A percentile compares a stretch with the other conserved stretches of the same genome.
Conservation (phyloP, 2,329 filamentous ascomycete species). For the Penicillium sp. region DNA sequence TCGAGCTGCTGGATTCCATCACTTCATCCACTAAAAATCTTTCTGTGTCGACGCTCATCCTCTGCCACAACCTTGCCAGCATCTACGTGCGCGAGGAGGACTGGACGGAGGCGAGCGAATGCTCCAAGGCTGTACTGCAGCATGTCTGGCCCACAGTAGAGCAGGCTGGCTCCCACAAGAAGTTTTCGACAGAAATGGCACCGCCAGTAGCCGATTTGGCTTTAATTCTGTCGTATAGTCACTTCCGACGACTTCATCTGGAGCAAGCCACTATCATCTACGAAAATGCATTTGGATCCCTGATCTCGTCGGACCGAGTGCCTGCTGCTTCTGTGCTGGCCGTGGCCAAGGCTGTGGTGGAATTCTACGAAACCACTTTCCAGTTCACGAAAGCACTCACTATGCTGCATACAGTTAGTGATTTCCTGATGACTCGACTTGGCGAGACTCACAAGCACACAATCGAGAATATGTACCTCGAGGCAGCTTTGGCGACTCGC, state of each 20-base stretch:
- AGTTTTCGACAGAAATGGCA: constrained; percentile 28
- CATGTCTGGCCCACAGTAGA: constrained; percentile 32
- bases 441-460: constrained; percentile 41
- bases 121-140: constrained; percentile 27
- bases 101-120: constrained; percentile 28
- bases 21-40: constrained; percentile 23
- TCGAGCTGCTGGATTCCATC: constrained; percentile 31
- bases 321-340: constrained; percentile 29
- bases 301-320: constrained; percentile 29
- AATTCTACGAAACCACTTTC: constrained; percentile 36
- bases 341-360: constrained; percentile 33
- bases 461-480: constrained; percentile 45
- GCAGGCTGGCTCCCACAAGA: constrained; percentile 25
- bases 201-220: constrained; percentile 30
- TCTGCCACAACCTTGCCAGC: constrained; percentile 30
- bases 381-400: constrained; percentile 31
- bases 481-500: constrained; percentile 45
- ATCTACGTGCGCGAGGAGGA: constrained; percentile 31
- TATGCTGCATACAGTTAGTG: constrained; percentile 29
- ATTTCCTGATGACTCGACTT: constrained; percentile 28
- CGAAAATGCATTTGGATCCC: constrained; percentile 32
- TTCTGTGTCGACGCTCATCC: constrained; percentile 23
- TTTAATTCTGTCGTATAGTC: constrained; percentile 30
- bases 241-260: constrained; percentile 32
- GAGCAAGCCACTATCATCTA: constrained; percentile 28